phyloP scores from a whole-genome alignment of 2,329 filamentous ascomycete species.

The Aureobasidium sp. region DNA sequence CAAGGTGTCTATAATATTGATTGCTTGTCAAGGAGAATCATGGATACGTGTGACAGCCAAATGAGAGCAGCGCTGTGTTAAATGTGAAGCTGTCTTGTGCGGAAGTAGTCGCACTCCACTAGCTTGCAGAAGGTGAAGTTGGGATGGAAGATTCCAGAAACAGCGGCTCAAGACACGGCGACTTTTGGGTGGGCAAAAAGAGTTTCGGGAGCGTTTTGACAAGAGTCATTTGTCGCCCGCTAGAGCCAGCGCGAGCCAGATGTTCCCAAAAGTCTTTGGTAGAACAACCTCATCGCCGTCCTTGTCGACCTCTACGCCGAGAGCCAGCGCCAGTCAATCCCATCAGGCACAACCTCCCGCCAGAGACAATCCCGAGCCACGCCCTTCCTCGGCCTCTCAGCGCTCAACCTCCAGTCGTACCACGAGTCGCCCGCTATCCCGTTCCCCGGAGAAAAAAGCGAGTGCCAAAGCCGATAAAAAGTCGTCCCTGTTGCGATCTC shows the following conservation, averaged over 20 bases:
- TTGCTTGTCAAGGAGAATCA: neutral
- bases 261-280: constrained; percentile 12
- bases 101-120: too few relatives aligned
- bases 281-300: neutral
- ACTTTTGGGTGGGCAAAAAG: neutral
- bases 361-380: neutral
- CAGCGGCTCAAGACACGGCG: neutral
- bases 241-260: neutral
- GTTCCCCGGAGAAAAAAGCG: constrained; percentile 4
- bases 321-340: neutral
- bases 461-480: constrained; percentile 4
- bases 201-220: constrained; percentile 10
- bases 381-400: neutral
- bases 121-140: neutral
- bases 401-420: neutral
- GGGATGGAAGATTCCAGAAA: constrained; percentile 12
- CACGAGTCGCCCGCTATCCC: neutral
- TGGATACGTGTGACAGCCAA: neutral
- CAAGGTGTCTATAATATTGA: neutral
- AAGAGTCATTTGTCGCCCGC: constrained; percentile 7
- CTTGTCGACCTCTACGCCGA: neutral
- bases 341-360: neutral
- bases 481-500: constrained; percentile 8
- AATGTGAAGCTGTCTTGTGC: neutral
- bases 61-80: neutral